Percentiles rank a stretch among this genome's conserved stretches.
phyloP scores from a whole-genome alignment of 2,329 filamentous ascomycete genomes.

The Beauveria medogensis region DNA sequence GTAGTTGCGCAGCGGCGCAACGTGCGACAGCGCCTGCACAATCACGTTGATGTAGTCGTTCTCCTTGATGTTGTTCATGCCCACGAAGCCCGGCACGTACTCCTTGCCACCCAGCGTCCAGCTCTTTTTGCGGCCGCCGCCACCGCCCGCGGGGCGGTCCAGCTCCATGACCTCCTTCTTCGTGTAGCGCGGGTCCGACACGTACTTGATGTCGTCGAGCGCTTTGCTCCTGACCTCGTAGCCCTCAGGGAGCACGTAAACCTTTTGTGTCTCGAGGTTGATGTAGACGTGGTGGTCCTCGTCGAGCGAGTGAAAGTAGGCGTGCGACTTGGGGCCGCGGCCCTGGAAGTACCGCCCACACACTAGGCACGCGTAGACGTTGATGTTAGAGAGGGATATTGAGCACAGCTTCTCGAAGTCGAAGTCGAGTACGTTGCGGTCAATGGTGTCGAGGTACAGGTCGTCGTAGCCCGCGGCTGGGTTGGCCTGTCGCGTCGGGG shows the following conservation, averaged over 20 bases:
- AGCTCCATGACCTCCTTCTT: conserved; percentile 72
- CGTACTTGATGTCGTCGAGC: conserved; percentile 96
- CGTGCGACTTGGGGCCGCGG: conserved; percentile 85
- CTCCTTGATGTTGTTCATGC: conserved; percentile 99
- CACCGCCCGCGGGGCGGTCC: conserved; percentile 53
- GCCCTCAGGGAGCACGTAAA: conserved; percentile 88
- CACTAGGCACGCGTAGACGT: conserved; percentile 94
- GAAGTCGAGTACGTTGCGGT: conserved; percentile 87
- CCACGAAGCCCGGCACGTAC: conserved; percentile 90
- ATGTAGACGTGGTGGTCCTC: conserved; percentile 96
- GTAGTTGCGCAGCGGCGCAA: conserved; percentile 81
- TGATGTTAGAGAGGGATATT: conserved; percentile 92
- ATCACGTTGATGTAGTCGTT: conserved; percentile 98
- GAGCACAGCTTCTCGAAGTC: conserved; percentile 99
- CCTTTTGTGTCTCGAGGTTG: conserved; percentile 89
- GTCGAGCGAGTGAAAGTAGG: conserved; percentile 95
- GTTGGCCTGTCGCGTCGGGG: conserved; percentile 61
- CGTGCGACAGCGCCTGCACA: conserved; percentile 84
- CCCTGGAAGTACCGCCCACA: conserved; percentile 98
- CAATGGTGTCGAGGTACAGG: conserved; percentile 94
- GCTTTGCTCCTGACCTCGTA: conserved; percentile 95
- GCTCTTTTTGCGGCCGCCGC: conserved; percentile 26
- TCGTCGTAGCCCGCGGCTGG: conserved; percentile 87
- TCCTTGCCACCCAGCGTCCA: conserved; percentile 77
- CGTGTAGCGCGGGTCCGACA: conserved; percentile 82